Base-by-base conservation (phyloP, 1,284 basidiomycete genomes). In the Melampsora americana region DNA sequence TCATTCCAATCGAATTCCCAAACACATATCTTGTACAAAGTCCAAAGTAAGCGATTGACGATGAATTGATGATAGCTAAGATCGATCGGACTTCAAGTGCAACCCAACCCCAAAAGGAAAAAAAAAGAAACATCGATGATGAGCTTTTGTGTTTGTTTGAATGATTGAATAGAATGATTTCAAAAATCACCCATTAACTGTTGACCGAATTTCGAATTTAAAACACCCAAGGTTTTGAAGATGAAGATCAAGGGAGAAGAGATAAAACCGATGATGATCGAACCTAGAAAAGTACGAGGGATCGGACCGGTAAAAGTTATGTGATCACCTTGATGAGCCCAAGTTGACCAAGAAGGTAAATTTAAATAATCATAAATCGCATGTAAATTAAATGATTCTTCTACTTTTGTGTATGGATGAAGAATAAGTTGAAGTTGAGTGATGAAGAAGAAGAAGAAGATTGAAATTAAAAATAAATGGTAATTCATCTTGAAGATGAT, bases 341-440 rank as follows among this genome's bases (percentile, higher is more conserved):
- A 14, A 81, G 80, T 1, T 84, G 81, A 0, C 81, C 72, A 18
- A 90, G 80, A 12, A 92, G 92, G 79, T 91, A 90, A 84, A 90
- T 87, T 42, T 97, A 85, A 48, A 26, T 93, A 86, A 83, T 99
- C 95, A 82, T 96, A 92, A 0, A 87, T 88, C 0, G 93, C 95
- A 82, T 99, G 95, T 5, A 98, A 86, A 78, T 91, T 94, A 86
- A 98, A 97, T 81, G 90, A 92, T 84, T 99, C 95, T 83, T 99
- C 96, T 53, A 99, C 95, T 84, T 99, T 99, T 2, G 92, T 92
- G 82, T 91, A 95, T 0, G 95, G 95, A 2, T 91, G 87, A 5
- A 92, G 83, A 5, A 90, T 79, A 70, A 94, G 89, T 80, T 95
- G 90, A 0, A 83, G 78, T 84, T 87, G 89, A 60, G 86, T 85